phyloP scores from a whole-genome alignment of 495 filamentous ascomycete genomes.

The Aspergillus sparsus region DNA sequence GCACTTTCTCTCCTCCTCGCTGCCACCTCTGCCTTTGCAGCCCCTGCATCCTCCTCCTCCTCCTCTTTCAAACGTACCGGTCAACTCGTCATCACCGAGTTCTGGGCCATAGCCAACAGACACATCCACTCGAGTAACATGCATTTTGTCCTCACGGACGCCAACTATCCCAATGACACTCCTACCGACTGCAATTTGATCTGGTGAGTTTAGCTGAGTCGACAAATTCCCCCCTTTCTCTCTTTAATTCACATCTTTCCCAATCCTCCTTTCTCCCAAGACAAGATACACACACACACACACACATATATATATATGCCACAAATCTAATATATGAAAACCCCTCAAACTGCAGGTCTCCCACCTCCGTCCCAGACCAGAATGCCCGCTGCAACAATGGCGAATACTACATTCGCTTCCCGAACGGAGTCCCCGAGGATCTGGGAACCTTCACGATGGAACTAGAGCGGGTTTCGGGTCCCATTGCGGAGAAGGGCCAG shows the following conservation, averaged over 20 bases:
- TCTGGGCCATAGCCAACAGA: neutral
- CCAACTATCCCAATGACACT: neutral
- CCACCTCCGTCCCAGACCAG: neutral
- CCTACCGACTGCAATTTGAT: neutral
- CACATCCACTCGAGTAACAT: neutral
- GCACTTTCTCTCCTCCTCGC: neutral
- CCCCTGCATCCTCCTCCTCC: neutral
- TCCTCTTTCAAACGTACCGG: neutral
- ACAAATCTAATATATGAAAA: too few species aligned
- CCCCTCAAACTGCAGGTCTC: too few species aligned
- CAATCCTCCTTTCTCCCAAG: too few species aligned
- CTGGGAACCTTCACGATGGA: neutral
- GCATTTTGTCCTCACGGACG: neutral
- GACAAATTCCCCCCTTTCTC: too few species aligned
- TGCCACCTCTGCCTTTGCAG: neutral
- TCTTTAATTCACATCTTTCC: too few species aligned
- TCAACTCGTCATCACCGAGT: neutral
- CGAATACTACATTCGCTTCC: neutral
- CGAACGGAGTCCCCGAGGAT: neutral
- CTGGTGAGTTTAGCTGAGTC: neutral
- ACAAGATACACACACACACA: too few species aligned
- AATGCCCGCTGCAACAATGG: neutral
- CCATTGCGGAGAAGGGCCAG: neutral
- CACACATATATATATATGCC: too few species aligned
- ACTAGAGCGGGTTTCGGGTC: neutral